Conservation (phyloP, 148 eudicot genomes). For the Vaccinium myrtillus region DNA sequence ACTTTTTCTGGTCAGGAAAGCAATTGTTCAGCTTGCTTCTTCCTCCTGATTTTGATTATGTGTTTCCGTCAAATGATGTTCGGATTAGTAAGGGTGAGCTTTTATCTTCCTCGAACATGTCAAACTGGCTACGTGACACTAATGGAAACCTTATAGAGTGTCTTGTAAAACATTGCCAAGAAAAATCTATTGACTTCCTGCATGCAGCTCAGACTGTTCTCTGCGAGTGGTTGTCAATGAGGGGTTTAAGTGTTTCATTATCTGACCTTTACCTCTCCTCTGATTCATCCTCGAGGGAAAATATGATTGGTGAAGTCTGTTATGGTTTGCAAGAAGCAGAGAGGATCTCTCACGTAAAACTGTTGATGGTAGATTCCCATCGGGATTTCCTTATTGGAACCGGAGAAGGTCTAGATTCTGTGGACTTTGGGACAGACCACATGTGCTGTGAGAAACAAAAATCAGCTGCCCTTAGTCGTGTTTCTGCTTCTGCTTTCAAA, state of each 20-base stretch:
- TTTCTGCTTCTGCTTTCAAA: constrained; percentile 67
- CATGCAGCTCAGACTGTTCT: constrained; percentile 73
- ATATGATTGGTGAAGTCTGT: constrained; percentile 65
- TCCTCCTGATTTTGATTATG: constrained; percentile 63
- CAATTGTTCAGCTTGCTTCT: constrained; percentile 73
- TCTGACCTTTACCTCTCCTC: constrained; percentile 79
- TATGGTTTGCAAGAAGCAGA: constrained; percentile 81
- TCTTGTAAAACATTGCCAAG: constrained; percentile 50
- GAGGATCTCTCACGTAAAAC: constrained; percentile 44
- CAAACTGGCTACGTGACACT: constrained; percentile 72
- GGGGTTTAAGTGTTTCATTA: constrained; percentile 86
- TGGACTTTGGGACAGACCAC: constrained; percentile 32
- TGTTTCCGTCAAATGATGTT: constrained; percentile 41
- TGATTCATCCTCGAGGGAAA: constrained; percentile 43
- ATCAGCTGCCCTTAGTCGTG: constrained; percentile 67
- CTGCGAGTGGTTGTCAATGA: constrained; percentile 72
- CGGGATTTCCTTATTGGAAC: constrained; percentile 42
- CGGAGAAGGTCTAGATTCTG: constrained; percentile 35
- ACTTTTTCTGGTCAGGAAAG: constrained; percentile 69
- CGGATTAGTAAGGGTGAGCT: constrained; percentile 64
- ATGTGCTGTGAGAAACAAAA: constrained; percentile 56
- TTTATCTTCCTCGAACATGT: constrained; percentile 46
- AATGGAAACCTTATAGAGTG: constrained; percentile 58
- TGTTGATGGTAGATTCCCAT: constrained; percentile 55
- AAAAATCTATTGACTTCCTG: constrained; percentile 49